A percentile compares a stretch with the other conserved stretches of the same genome.
Conservation (phyloP, 208 protist species). For the Angomonas ambiguus region DNA sequence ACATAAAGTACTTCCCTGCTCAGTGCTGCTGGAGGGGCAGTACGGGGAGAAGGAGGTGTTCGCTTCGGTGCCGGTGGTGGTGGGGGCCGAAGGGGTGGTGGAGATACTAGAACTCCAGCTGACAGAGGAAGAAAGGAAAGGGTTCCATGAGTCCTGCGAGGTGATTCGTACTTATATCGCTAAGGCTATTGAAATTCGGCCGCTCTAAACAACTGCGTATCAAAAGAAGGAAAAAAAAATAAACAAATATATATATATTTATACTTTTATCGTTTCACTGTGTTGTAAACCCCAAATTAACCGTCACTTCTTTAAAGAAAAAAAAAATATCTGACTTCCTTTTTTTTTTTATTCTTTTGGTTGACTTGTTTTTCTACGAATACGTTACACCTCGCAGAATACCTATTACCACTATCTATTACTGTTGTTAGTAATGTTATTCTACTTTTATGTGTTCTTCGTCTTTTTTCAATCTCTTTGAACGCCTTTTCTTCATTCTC, state of each 20-base stretch:
- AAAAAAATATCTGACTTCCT: conserved; percentile 1
- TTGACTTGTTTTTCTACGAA: background rate
- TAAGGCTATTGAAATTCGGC: conserved; percentile 24
- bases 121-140: conserved; percentile 25
- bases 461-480: no score
- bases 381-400: background rate
- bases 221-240: background rate
- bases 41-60: conserved; percentile 38
- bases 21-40: conserved; percentile 35
- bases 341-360: conserved; percentile 5
- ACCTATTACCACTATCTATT: no score
- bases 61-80: conserved; percentile 34
- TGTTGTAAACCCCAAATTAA: background rate
- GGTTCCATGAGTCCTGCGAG: conserved; percentile 34
- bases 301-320: conserved; percentile 1
- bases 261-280: background rate
- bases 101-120: conserved; percentile 38
- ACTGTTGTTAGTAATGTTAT: no score
- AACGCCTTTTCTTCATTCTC: no score
- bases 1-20: conserved; percentile 36
- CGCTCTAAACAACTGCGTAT: conserved; percentile 15
- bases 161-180: conserved; percentile 28
- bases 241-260: background rate
- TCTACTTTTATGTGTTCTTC: no score
- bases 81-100: conserved; percentile 27